Percentiles rank a stretch among this genome's conserved stretches.
phyloP scores from a whole-genome alignment of 352 stramenopile genomes.

The Nothophytophthora sp. region DNA sequence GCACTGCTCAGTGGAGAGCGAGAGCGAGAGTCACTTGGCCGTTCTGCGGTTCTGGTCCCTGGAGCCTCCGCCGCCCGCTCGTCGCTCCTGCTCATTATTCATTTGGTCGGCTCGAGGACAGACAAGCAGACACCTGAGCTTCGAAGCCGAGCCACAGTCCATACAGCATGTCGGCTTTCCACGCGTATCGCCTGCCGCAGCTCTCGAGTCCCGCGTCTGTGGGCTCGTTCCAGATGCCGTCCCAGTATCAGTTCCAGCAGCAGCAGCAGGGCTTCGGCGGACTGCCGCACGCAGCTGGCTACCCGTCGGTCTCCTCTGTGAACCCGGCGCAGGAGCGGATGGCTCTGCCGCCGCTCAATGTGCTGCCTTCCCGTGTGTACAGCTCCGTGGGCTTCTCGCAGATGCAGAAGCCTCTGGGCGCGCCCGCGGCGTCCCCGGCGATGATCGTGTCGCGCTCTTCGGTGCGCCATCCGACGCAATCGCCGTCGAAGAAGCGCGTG shows the following conservation, averaged over 20 bases:
- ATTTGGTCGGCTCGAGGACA: conserved; percentile 25
- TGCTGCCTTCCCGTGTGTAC: conserved; percentile 26
- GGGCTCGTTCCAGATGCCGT: conserved; percentile 13
- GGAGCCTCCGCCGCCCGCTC: conserved; percentile 8
- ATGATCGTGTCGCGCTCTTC: background rate
- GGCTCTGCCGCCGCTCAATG: conserved; percentile 53
- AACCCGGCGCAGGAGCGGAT: conserved; percentile 49
- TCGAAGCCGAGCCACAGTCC: conserved; percentile 1
- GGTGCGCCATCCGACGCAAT: conserved; percentile 18
- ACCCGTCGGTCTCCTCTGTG: background rate
- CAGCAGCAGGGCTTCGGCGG: conserved; percentile 20
- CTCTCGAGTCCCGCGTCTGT: conserved; percentile 12
- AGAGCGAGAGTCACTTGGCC: conserved; percentile 23
- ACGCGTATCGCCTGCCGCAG: conserved; percentile 23
- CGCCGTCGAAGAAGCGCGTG: conserved; percentile 67
- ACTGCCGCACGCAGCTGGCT: conserved; percentile 17
- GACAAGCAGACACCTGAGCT: no score
- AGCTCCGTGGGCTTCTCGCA: conserved; percentile 7
- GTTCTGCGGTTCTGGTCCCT: conserved; percentile 30
- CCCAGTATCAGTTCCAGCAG: conserved; percentile 22
- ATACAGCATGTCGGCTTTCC: conserved; percentile 21
- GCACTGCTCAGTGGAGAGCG: conserved; percentile 14
- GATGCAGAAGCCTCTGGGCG: conserved; percentile 13
- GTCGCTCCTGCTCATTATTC: conserved; percentile 30
- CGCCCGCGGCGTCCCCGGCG: conserved; percentile 31